These are phyloP conservation scores for Diaporthe batatas DNA, from an alignment of 2,329 filamentous ascomycete genomes.

Conservation along the genomic window DNA sequence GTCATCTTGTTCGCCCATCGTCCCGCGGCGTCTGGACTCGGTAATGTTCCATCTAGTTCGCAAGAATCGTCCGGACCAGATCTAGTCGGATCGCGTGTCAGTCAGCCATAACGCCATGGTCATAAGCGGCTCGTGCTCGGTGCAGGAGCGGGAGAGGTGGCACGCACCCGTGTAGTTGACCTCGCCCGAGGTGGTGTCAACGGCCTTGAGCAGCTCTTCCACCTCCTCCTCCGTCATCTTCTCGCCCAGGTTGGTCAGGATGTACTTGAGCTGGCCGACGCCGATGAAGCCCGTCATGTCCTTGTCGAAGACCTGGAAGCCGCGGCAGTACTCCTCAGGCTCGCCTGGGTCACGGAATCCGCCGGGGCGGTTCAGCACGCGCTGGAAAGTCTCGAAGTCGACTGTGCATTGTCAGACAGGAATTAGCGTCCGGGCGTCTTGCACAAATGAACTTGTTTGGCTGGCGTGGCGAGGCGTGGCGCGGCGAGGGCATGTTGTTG, in stretches of 20 bases:
- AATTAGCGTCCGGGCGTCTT: constrained; percentile 37
- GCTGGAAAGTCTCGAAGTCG: constrained; percentile 97
- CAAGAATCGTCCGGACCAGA: constrained; percentile 87
- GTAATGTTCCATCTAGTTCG: constrained; percentile 70
- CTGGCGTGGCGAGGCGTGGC: neutral
- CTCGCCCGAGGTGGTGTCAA: constrained; percentile 95
- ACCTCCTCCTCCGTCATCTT: constrained; percentile 99
- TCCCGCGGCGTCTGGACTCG: constrained; percentile 29
- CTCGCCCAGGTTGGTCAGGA: constrained; percentile 97
- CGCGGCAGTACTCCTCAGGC: constrained; percentile 97
- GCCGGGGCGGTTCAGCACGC: constrained; percentile 95
- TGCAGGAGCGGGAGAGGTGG: neutral
- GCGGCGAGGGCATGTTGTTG: neutral
- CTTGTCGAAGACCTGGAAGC: constrained; percentile 99
- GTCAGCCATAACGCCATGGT: constrained; percentile 1
- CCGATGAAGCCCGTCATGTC: constrained; percentile 98
- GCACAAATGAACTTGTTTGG: neutral
- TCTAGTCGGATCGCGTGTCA: constrained; percentile 61
- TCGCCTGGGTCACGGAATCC: constrained; percentile 98
- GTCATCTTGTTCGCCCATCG: constrained; percentile 12
- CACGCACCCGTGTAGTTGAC: constrained; percentile 93
- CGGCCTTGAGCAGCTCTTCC: constrained; percentile 97
- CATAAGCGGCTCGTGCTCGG: neutral
- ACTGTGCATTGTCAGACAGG: constrained; percentile 65
- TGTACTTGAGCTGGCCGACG: constrained; percentile 97